A percentile compares a stretch with the other conserved stretches of the same genome.
These are phyloP conservation scores for Penicillium expansum DNA, from an alignment of 2,329 filamentous ascomycete genomes.

Conservation along the genomic window DNA sequence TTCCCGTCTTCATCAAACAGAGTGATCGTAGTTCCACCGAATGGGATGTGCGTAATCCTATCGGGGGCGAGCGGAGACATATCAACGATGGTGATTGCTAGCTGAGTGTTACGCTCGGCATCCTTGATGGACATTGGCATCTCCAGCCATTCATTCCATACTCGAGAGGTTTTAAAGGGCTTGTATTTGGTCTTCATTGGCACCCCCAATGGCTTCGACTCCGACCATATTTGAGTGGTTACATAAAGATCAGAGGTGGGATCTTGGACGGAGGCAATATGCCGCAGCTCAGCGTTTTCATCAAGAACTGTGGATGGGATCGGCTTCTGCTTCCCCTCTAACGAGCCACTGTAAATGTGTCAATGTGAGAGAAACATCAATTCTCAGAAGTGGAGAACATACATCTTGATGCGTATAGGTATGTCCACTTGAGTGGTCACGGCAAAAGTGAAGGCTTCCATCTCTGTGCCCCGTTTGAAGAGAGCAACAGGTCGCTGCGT, in stretches of 20 bases:
- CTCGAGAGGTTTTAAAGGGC: slow-evolving; percentile 68
- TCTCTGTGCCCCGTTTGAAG: slow-evolving; percentile 37
- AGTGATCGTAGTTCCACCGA: slow-evolving; percentile 86
- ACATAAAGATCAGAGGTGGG: slow-evolving; percentile 85
- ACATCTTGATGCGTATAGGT: slow-evolving; percentile 65
- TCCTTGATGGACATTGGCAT: slow-evolving; percentile 81
- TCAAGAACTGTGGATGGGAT: slow-evolving; percentile 75
- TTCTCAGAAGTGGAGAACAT: slow-evolving; percentile 30
- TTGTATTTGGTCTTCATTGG: slow-evolving; percentile 92
- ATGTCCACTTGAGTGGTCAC: slow-evolving; percentile 80
- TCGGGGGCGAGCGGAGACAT: slow-evolving; percentile 74
- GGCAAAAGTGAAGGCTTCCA: slow-evolving; percentile 97
- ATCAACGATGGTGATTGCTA: slow-evolving; percentile 96
- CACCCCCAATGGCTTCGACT: slow-evolving; percentile 90
- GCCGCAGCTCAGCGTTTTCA: slow-evolving; percentile 73
- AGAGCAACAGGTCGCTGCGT: slow-evolving; percentile 3
- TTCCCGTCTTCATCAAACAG: slow-evolving; percentile 94
- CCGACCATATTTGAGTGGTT: slow-evolving; percentile 90
- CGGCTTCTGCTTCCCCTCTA: slow-evolving; percentile 75
- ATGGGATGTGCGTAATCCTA: slow-evolving; percentile 74
- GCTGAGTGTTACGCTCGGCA: slow-evolving; percentile 74
- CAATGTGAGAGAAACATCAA: background rate
- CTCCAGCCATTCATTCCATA: slow-evolving; percentile 96
- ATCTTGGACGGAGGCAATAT: slow-evolving; percentile 82
- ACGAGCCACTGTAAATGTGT: slow-evolving; percentile 56